Percentiles rank a stretch among this genome's conserved stretches.
Conservation (phyloP, 345 rosid species). For the Capsella bursapastoris region DNA sequence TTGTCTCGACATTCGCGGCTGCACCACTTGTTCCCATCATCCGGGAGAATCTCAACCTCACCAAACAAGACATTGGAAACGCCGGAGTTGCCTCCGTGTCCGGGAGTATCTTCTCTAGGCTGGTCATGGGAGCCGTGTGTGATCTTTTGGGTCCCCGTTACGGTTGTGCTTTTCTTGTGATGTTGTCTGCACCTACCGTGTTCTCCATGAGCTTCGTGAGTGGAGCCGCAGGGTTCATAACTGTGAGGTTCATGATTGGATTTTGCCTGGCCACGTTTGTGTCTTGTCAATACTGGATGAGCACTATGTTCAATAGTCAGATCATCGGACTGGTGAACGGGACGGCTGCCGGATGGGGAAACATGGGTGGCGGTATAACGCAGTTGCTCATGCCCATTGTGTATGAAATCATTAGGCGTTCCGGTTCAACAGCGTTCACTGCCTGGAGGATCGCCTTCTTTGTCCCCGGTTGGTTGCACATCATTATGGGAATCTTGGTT, state of each 20-base stretch:
- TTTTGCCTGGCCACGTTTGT: constrained; percentile 84
- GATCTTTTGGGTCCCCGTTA: constrained; percentile 75
- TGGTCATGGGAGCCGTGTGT: constrained; percentile 75
- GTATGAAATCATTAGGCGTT: constrained; percentile 53
- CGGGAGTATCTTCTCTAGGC: constrained; percentile 79
- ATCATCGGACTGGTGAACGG: constrained; percentile 79
- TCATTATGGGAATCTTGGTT: constrained; percentile 69
- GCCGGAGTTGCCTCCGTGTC: constrained; percentile 86
- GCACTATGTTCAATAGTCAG: constrained; percentile 78
- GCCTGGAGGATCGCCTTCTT: constrained; percentile 88
- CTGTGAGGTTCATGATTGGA: constrained; percentile 78
- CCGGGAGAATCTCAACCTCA: constrained; percentile 70
- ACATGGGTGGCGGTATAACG: constrained; percentile 82
- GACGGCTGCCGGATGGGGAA: constrained; percentile 87
- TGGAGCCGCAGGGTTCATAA: constrained; percentile 56
- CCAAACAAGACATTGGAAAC: constrained; percentile 66
- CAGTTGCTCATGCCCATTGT: constrained; percentile 76
- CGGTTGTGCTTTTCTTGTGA: constrained; percentile 71
- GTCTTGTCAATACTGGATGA: constrained; percentile 92
- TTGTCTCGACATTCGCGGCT: constrained; percentile 82
- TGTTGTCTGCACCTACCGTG: constrained; percentile 73
- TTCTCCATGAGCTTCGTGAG: constrained; percentile 72
- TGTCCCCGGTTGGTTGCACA: constrained; percentile 64
- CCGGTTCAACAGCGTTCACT: constrained; percentile 65
- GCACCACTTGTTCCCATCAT: constrained; percentile 83